phyloP scores from a whole-genome alignment of 139 green algal species.

The Pseudopediastrum boryanum region DNA sequence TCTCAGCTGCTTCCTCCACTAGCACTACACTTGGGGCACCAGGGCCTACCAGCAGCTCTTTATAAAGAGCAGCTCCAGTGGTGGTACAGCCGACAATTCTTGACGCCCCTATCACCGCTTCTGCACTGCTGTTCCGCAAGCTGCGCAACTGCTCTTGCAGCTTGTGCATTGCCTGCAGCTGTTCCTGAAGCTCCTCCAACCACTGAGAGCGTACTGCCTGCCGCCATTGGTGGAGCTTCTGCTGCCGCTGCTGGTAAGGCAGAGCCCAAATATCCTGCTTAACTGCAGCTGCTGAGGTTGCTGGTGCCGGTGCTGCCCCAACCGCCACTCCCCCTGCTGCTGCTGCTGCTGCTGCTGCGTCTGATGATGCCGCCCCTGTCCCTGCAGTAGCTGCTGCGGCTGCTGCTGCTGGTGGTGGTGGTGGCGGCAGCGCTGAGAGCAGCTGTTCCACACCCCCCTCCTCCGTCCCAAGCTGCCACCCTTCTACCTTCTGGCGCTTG shows the following conservation, averaged over 20 bases:
- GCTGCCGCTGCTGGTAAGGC: not conserved
- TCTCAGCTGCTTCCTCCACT: conserved; percentile 83
- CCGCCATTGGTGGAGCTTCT: not conserved
- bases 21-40: conserved; percentile 71
- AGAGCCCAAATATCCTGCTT: conserved; percentile 32
- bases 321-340: not conserved
- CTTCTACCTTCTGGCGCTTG: too few species aligned
- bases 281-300: not conserved
- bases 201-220: conserved; percentile 1
- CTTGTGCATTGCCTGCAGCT: conserved; percentile 20
- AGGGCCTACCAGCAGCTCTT: conserved; percentile 46
- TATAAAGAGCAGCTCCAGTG: conserved; percentile 48
- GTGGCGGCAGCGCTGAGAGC: too few species aligned
- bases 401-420: too few species aligned
- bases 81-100: conserved; percentile 58
- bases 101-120: conserved; percentile 3
- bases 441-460: too few species aligned
- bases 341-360: too few species aligned
- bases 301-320: not conserved
- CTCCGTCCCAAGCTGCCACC: too few species aligned
- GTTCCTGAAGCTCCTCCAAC: conserved; percentile 22
- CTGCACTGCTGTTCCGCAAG: conserved; percentile 28
- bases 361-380: too few species aligned
- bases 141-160: conserved; percentile 27
- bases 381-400: too few species aligned